phyloP scores from a whole-genome alignment of 2,329 filamentous ascomycete genomes.

The Aspergillus alliaceus region DNA sequence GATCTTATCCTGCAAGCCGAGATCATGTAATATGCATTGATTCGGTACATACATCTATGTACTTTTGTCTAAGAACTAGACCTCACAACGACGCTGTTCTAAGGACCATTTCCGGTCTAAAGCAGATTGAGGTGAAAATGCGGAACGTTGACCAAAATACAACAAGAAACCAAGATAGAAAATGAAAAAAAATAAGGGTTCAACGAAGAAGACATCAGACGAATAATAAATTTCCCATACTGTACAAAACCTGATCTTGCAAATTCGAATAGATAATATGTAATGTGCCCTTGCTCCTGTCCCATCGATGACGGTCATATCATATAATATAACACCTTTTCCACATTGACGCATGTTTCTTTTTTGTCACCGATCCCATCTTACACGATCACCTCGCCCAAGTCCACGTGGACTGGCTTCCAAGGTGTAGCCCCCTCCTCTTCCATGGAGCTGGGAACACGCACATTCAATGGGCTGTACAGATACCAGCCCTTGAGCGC shows the following conservation, averaged over 20 bases:
- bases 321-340: slow-evolving; percentile 17
- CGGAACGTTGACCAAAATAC: slow-evolving; percentile 15
- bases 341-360: slow-evolving; percentile 5
- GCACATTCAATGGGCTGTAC: slow-evolving; percentile 73
- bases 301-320: slow-evolving; percentile 9
- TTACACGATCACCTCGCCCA: slow-evolving; percentile 66
- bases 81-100: slow-evolving; percentile 1
- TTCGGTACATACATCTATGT: slow-evolving; percentile 22
- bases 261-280: slow-evolving; percentile 30
- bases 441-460: slow-evolving; percentile 70
- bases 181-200: slow-evolving; percentile 16
- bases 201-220: slow-evolving; percentile 31
- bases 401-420: slow-evolving; percentile 68
- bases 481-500: slow-evolving; percentile 94
- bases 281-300: slow-evolving; percentile 15
- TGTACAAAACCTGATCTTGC: slow-evolving; percentile 39
- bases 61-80: slow-evolving; percentile 8
- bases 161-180: slow-evolving; percentile 16
- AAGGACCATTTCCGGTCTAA: slow-evolving; percentile 17
- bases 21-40: slow-evolving; percentile 13
- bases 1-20: not conserved
- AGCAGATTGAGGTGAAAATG: slow-evolving; percentile 12
- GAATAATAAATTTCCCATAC: slow-evolving; percentile 40
- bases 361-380: slow-evolving; percentile 15
- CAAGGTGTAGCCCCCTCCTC: slow-evolving; percentile 61